phyloP scores from a whole-genome alignment of 169 alveolate genomes.

The Plasmodium reichenowi region DNA sequence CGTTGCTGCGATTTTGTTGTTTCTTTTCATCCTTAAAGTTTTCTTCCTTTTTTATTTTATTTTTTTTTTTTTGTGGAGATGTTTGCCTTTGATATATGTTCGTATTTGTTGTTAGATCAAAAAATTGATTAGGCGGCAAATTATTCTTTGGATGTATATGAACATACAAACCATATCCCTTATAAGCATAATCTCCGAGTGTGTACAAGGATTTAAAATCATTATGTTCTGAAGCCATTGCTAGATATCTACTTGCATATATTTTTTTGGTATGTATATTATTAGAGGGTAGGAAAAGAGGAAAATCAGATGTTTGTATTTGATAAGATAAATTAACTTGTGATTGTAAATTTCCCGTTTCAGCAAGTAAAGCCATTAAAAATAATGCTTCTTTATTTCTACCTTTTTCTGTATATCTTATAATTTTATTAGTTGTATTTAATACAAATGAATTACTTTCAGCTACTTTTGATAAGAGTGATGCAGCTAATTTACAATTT shows the following conservation, averaged over 20 bases:
- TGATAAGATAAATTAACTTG: conserved; percentile 40
- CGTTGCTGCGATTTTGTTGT: not conserved
- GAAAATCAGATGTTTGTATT: conserved; percentile 5
- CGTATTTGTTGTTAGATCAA: conserved; percentile 5
- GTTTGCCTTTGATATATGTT: not conserved
- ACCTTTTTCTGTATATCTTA: conserved; percentile 65
- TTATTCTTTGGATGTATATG: conserved; percentile 23
- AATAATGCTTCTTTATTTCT: conserved; percentile 61
- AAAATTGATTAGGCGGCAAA: conserved; percentile 5
- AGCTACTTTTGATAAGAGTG: conserved; percentile 57
- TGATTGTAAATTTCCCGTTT: conserved; percentile 64
- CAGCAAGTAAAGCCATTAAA: conserved; percentile 67
- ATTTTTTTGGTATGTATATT: conserved; percentile 24
- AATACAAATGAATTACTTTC: conserved; percentile 44
- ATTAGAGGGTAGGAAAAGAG: conserved; percentile 59
- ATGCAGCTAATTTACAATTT: conserved; percentile 63
- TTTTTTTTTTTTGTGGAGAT: not conserved
- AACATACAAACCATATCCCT: conserved; percentile 51
- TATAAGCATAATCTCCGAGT: conserved; percentile 65
- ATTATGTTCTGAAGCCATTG: conserved; percentile 66
- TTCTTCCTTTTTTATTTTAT: conserved; percentile 1
- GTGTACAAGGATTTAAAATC: conserved; percentile 50
- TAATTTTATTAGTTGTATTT: conserved; percentile 58
- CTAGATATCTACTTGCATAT: conserved; percentile 69
- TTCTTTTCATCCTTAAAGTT: not conserved